Evolutionary conservation across 495 filamentous ascomycete species (phyloP).

Genomic region (Bombardia bombarda): DNA sequence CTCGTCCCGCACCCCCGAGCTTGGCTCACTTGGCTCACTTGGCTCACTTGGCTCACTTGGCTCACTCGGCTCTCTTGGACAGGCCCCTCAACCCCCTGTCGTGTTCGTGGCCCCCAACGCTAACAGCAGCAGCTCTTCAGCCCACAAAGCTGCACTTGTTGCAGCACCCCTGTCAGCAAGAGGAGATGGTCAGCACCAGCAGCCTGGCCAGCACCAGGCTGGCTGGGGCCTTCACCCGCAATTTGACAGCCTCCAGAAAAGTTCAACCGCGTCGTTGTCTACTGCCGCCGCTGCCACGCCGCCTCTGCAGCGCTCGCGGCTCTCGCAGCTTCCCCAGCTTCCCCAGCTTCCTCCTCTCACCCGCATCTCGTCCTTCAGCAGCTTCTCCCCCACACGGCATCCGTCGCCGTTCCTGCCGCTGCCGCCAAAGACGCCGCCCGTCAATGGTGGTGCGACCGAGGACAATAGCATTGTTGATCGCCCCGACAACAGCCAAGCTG

Average conservation of each 20-base stretch:
- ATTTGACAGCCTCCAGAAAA: conserved; percentile 11
- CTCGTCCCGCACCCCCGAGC: conserved; percentile 1
- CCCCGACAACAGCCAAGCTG: conserved; percentile 9
- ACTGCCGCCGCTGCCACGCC: not conserved
- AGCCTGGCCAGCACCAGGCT: not conserved
- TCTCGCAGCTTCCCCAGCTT: not conserved
- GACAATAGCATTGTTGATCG: too few species aligned
- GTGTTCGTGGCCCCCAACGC: too few species aligned
- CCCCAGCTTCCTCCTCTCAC: conserved; percentile 15
- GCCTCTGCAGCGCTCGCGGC: too few species aligned
- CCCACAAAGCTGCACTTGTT: conserved; percentile 3
- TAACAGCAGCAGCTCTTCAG: conserved; percentile 1
- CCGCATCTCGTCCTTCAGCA: conserved; percentile 14
- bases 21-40: too few species aligned
- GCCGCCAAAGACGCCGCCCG: conserved; percentile 3
- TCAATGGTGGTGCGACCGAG: too few species aligned
- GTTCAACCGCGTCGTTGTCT: conserved; percentile 1
- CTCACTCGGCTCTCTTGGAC: too few species aligned
- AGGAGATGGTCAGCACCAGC: conserved; percentile 3
- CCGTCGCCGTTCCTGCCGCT: conserved; percentile 5
- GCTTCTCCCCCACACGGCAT: conserved; percentile 5
- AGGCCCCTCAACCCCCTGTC: too few species aligned
- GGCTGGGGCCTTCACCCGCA: conserved; percentile 9
- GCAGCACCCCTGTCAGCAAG: conserved; percentile 6
- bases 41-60: too few species aligned